phyloP scores from a whole-genome alignment of 768 basidiomycete species.

The Leccinellum albellum region DNA sequence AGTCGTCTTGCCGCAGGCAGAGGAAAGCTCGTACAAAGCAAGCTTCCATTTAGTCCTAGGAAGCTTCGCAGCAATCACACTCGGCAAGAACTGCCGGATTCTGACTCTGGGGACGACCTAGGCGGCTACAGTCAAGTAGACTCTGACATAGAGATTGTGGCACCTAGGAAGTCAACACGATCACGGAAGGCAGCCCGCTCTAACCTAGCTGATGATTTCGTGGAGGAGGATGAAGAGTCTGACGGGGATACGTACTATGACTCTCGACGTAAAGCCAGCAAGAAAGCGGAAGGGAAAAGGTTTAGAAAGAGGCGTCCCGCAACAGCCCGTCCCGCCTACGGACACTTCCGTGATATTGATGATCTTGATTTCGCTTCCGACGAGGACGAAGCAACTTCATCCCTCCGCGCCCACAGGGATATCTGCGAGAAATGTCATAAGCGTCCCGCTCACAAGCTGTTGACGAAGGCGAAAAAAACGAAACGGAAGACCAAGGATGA shows the following conservation, averaged over 20 bases:
- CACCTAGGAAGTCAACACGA: slow-evolving; percentile 49
- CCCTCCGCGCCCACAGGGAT: slow-evolving; percentile 56
- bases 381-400: slow-evolving; percentile 54
- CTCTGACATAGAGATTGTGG: slow-evolving; percentile 20
- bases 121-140: slow-evolving; percentile 37
- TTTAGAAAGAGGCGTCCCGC: slow-evolving; percentile 33
- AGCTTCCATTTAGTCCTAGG: slow-evolving; percentile 65
- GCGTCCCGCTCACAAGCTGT: slow-evolving; percentile 52
- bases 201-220: slow-evolving; percentile 29
- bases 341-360: slow-evolving; percentile 40
- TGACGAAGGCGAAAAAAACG: slow-evolving; percentile 42
- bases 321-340: slow-evolving; percentile 46
- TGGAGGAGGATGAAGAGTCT: slow-evolving; percentile 29
- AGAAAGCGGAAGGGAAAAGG: slow-evolving; percentile 1
- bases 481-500: slow-evolving; percentile 37
- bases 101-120: slow-evolving; percentile 39
- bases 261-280: slow-evolving; percentile 5
- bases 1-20: slow-evolving; percentile 10
- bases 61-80: slow-evolving; percentile 45
- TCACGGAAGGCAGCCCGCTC: slow-evolving; percentile 37
- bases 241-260: slow-evolving; percentile 36
- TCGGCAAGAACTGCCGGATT: slow-evolving; percentile 20
- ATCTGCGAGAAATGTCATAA: slow-evolving; percentile 72
- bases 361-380: slow-evolving; percentile 41
- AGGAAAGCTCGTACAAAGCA: slow-evolving; percentile 19